Percentiles rank a stretch among this genome's conserved stretches.
Conservation (phyloP, 768 basidiomycete species). For the Lactifluus volemus region DNA sequence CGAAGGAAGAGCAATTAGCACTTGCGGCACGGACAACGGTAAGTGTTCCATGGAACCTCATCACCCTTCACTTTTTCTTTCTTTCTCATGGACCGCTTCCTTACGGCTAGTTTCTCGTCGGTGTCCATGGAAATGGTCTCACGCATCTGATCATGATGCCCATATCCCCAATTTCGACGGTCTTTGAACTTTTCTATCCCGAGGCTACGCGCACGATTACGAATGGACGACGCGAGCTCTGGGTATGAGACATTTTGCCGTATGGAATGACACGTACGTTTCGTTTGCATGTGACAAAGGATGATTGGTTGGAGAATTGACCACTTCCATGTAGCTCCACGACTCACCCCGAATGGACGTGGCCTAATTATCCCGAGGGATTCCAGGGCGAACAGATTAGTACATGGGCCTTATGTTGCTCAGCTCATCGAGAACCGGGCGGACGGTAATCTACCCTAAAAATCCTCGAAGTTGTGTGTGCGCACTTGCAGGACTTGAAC, state of each 20-base stretch:
- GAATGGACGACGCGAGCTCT: slow-evolving; percentile 72
- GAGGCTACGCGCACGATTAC: slow-evolving; percentile 76
- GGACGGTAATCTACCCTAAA: slow-evolving; percentile 25
- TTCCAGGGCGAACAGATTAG: slow-evolving; percentile 73
- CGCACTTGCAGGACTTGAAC: not conserved
- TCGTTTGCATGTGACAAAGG: not conserved
- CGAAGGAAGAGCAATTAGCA: slow-evolving; percentile 67
- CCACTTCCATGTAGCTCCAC: slow-evolving; percentile 24
- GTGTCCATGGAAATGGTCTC: slow-evolving; percentile 55
- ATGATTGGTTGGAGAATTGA: not conserved
- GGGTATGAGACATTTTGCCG: slow-evolving; percentile 64
- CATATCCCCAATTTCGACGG: slow-evolving; percentile 60
- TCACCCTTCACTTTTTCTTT: not conserved
- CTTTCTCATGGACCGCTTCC: not conserved
- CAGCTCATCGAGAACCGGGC: slow-evolving; percentile 66
- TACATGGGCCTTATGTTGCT: slow-evolving; percentile 55
- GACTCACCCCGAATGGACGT: slow-evolving; percentile 41
- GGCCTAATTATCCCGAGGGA: slow-evolving; percentile 67
- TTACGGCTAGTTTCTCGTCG: slow-evolving; percentile 14
- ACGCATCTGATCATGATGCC: slow-evolving; percentile 85
- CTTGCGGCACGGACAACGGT: slow-evolving; percentile 64
- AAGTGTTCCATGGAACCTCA: slow-evolving; percentile 21
- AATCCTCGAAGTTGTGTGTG: not conserved
- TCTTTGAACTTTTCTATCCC: slow-evolving; percentile 81
- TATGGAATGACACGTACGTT: slow-evolving; percentile 74